These are phyloP conservation scores for Fusarium agapanthi DNA, from an alignment of 2,329 filamentous ascomycete genomes.

Conservation along the genomic window DNA sequence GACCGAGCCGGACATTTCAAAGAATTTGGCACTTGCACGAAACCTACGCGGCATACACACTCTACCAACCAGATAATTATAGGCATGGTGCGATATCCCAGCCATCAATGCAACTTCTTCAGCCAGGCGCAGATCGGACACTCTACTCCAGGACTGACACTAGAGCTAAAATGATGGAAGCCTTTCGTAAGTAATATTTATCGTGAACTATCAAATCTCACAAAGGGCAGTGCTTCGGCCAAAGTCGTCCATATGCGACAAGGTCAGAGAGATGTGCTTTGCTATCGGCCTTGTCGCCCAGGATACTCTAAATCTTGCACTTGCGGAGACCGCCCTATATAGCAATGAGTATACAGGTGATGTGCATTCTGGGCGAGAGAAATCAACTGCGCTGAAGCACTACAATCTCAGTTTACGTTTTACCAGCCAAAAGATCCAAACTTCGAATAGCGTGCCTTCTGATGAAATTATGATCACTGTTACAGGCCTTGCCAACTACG, in stretches of 20 bases:
- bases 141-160: background rate
- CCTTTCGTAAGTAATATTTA: background rate
- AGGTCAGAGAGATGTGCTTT: conserved; percentile 1
- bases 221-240: background rate
- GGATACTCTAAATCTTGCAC: background rate
- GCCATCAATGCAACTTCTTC: background rate
- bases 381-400: background rate
- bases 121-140: background rate
- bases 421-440: background rate
- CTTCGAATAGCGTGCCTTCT: background rate
- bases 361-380: background rate
- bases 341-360: background rate
- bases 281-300: background rate
- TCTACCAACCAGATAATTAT: background rate
- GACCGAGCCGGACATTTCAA: background rate
- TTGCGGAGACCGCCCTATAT: background rate
- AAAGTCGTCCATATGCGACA: conserved; percentile 3
- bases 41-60: too few species aligned
- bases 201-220: background rate
- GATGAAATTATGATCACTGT: background rate
- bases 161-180: background rate
- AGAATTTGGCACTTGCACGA: background rate
- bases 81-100: background rate
- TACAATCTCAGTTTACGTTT: background rate
- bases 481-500: background rate